Evolutionary conservation across 371 early-diverging fungal species (phyloP).

Genomic region (Circinella minor): DNA sequence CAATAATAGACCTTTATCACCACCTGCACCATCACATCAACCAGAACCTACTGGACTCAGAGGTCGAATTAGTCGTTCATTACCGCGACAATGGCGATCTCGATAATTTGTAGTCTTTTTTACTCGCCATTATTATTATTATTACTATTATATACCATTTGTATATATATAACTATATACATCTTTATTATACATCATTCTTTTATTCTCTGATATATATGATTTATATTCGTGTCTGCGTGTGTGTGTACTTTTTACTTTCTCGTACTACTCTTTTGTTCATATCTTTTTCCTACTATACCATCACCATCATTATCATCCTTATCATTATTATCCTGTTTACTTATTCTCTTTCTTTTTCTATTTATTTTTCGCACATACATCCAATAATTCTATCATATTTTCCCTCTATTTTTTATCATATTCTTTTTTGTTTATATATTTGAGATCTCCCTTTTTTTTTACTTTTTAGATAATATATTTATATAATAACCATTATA

Average conservation of each 20-base stretch:
- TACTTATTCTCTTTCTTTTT: background rate
- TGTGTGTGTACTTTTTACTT: too few species aligned
- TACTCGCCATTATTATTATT: background rate
- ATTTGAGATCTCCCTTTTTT: too few species aligned
- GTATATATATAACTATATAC: too few species aligned
- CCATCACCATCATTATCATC: background rate
- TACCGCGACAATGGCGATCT: conserved; percentile 9
- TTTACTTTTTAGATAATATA: too few species aligned
- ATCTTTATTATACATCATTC: too few species aligned
- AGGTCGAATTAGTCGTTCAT: conserved; percentile 10
- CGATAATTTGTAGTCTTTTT: background rate
- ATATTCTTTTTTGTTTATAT: too few species aligned
- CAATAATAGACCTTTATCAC: background rate
- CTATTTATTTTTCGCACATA: background rate
- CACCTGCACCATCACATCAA: background rate
- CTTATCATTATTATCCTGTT: background rate
- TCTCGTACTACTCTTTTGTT: too few species aligned
- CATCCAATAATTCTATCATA: too few species aligned
- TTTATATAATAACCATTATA: too few species aligned
- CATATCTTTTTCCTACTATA: background rate
- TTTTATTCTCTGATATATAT: too few species aligned
- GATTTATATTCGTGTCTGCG: too few species aligned
- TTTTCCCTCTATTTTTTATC: too few species aligned
- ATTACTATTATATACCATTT: background rate
- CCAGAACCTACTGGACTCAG: background rate